Base-by-base conservation (phyloP, 1,139 yeast species). In the Blastobotrys persicus region DNA sequence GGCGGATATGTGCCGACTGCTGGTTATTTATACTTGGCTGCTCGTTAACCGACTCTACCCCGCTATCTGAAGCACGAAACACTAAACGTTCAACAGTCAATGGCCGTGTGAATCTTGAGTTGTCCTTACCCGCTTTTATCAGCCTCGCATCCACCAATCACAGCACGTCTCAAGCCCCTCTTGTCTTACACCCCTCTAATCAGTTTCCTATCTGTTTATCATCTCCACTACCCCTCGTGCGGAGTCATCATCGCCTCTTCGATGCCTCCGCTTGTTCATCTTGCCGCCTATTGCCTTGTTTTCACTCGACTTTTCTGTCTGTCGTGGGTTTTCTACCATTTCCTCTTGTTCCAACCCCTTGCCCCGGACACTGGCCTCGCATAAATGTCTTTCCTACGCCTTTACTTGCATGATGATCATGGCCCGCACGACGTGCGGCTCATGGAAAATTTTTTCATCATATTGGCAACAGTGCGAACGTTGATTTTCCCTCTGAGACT, bases 391-490 rank as follows among this genome's bases (percentile, higher is more conserved):
- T n/a, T n/a, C n/a, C n/a, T n/a, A n/a, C n/a, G n/a, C n/a, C n/a
- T n/a, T n/a, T n/a, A 34, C 41, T 19, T 37, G 41, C 41, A 37
- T 37, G 19, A 4, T 18, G 41, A 16, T 37, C 41, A 37, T 37
- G 41, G 41, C 41, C 41, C 41, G 41, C 41, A 37, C 41, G 41
- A 18, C 12, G 19, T 37, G 41, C 41, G 41, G 41, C 41, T 37
- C 28, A 19, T 7, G 38, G 7, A 34, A n/a, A 34, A 34, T 11
- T 11, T 9, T 34, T 31, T n/a, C n/a, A n/a, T n/a, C n/a, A n/a
- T n/a, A n/a, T n/a, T n/a, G n/a, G n/a, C n/a, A n/a, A n/a, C n/a
- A n/a, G n/a, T n/a, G n/a, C n/a, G n/a, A n/a, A n/a, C n/a, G n/a
- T n/a, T n/a, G n/a, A n/a, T n/a, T n/a, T n/a, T n/a, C n/a, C n/a